These are phyloP conservation scores for Saturnispora diversa DNA, from an alignment of 805 yeast genomes.

Conservation along the genomic window DNA sequence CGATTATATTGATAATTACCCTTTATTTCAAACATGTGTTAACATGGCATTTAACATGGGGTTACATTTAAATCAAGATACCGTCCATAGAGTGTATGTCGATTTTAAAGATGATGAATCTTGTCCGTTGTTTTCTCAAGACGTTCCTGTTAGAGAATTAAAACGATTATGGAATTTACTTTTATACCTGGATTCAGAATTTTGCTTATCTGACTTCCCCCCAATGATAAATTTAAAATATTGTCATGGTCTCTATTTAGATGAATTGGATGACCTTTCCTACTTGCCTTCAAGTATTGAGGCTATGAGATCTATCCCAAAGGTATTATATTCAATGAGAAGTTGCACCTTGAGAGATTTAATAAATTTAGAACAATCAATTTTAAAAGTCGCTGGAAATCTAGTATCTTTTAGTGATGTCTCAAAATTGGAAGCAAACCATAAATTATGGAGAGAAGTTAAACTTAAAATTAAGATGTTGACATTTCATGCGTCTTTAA, in stretches of 20 bases:
- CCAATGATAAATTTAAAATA: slow-evolving; percentile 15
- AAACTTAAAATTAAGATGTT: slow-evolving; percentile 7
- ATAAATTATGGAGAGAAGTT: slow-evolving; percentile 8
- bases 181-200: slow-evolving; percentile 12
- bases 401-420: slow-evolving; percentile 3
- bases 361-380: not conserved
- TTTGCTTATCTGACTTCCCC: slow-evolving; percentile 8
- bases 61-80: slow-evolving; percentile 9
- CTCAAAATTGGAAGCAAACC: slow-evolving; percentile 1
- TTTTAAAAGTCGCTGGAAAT: not conserved
- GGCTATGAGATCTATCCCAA: slow-evolving; percentile 1
- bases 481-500: not conserved
- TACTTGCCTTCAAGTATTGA: not conserved
- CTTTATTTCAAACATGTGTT: slow-evolving; percentile 13
- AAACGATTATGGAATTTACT: slow-evolving; percentile 18
- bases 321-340: not conserved
- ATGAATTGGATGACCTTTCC: not conserved
- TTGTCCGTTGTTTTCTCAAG: slow-evolving; percentile 5
- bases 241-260: slow-evolving; percentile 11
- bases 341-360: not conserved
- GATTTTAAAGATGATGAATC: not conserved
- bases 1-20: slow-evolving; percentile 10
- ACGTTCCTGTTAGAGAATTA: slow-evolving; percentile 4
- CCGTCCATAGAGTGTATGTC: not conserved
- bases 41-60: slow-evolving; percentile 12